phyloP scores from a whole-genome alignment of 116 monocot genomes.

The Dioscorea cayenensis region DNA sequence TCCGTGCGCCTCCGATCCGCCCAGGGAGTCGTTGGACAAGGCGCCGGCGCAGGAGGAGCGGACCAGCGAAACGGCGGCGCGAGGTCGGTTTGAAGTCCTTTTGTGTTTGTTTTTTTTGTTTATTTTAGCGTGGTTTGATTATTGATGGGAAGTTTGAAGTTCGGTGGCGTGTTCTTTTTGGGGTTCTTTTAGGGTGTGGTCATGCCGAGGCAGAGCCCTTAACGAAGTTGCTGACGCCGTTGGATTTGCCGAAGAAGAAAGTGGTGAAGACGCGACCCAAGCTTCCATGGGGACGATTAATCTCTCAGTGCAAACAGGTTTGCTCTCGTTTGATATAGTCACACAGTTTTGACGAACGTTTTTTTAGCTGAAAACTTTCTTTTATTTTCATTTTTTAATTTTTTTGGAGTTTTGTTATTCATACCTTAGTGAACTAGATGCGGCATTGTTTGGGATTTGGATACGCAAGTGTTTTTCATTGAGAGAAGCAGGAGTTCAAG shows the following conservation, averaged over 20 bases:
- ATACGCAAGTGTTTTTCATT: too few species aligned
- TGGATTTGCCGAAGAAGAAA: conserved; percentile 13
- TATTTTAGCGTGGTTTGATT: background rate
- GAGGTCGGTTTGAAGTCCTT: background rate
- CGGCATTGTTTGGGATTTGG: too few species aligned
- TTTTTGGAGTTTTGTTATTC: background rate
- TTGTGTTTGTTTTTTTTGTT: background rate
- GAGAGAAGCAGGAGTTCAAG: too few species aligned
- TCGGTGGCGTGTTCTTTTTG: conserved; percentile 5
- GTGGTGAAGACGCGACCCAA: conserved; percentile 7
- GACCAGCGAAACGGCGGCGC: background rate
- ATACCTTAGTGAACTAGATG: too few species aligned
- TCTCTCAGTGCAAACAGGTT: conserved; percentile 30
- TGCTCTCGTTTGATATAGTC: background rate
- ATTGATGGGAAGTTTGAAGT: background rate
- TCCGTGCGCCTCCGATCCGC: background rate
- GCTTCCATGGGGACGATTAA: conserved; percentile 29
- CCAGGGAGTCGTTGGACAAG: background rate
- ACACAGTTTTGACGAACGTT: background rate
- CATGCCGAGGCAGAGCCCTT: conserved; percentile 3
- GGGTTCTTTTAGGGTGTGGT: conserved; percentile 1
- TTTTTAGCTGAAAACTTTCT: background rate
- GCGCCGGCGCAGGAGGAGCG: conserved; percentile 3
- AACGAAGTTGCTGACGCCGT: conserved; percentile 3
- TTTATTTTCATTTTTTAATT: background rate